Base-by-base conservation (phyloP, 1,284 basidiomycete genomes). In the Melampsora abietis-canadensis region DNA sequence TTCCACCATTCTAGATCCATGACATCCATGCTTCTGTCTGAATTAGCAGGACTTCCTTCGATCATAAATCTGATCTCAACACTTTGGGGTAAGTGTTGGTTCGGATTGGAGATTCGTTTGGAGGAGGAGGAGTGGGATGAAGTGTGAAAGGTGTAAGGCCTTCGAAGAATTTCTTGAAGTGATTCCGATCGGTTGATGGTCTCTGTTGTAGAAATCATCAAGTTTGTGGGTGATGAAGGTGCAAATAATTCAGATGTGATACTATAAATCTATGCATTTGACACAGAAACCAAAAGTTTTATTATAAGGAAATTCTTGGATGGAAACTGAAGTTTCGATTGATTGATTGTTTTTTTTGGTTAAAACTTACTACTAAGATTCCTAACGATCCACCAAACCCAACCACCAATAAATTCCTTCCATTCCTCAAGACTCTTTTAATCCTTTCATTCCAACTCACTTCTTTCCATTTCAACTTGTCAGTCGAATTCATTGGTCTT, bases 201-300 rank as follows among this genome's bases (percentile, higher is more conserved):
- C n/a, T 40, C 48, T 24, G 63, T 70, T 4, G 48, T 70, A 47
- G 61, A 62, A 40, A n/a, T 63, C 46, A 63, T 70, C 34, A 70
- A 40, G 46, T 70, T 70, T 31, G 68, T 70, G 0, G 27, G 21
- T 2, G 68, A 70, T 8, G 68, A 70, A 47, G 68, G 68, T 24
- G 68, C 68, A 27, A 70, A 70, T 40, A 70, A 24, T 64, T 70
- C 68, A 15, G 68, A 70, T 54, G 60, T 63, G 44, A 70, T 70
- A 34, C 68, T 70, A 27, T 70, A 70, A 57, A 70, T 64, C 68
- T 70, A 37, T 37, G 0, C 34, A 37, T 27, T 27, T 27, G 1
- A 27, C 27, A 27, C 27, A 27, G 27, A 37, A 37, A 37, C 10
- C 34, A 37, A 37, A 37, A 27, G 27, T 27, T 27, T 27, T 1